Evolutionary conservation across 257 asterid genomes (phyloP).

Genomic region (Solanum bulbocastanum): DNA sequence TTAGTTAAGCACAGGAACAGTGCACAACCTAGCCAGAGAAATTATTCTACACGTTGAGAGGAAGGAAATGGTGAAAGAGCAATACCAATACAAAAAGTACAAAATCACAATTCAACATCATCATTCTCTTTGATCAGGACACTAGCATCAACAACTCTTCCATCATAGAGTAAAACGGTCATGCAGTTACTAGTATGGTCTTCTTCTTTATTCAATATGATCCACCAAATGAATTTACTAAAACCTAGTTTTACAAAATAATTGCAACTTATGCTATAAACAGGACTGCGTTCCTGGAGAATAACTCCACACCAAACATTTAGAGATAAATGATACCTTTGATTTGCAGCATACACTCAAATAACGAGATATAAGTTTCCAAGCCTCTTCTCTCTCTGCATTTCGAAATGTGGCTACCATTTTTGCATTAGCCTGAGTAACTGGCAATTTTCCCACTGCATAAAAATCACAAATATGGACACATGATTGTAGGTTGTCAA

Average conservation of each 20-base stretch:
- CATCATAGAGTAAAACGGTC: neutral
- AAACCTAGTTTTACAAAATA: neutral
- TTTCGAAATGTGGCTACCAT: conserved; percentile 48
- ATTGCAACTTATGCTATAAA: neutral
- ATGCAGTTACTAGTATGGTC: neutral
- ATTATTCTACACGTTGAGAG: neutral
- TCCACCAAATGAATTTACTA: neutral
- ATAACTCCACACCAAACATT: neutral
- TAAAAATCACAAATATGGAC: conserved; percentile 4
- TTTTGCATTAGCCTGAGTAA: conserved; percentile 59
- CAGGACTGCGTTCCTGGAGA: neutral
- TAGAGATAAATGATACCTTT: conserved; percentile 28
- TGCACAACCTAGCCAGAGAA: neutral
- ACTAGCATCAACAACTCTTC: neutral
- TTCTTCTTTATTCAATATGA: neutral
- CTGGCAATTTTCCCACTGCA: conserved; percentile 85
- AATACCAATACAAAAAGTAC: neutral
- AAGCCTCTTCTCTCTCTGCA: conserved; percentile 44
- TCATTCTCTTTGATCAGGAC: neutral
- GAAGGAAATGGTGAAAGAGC: neutral
- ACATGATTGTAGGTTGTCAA: neutral
- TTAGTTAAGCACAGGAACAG: neutral
- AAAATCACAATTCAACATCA: neutral
- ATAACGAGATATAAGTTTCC: conserved; percentile 40
- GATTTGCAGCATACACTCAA: conserved; percentile 43